These are phyloP conservation scores for Coprinopsis sp. DNA, from an alignment of 768 basidiomycete species.

Conservation along the genomic window DNA sequence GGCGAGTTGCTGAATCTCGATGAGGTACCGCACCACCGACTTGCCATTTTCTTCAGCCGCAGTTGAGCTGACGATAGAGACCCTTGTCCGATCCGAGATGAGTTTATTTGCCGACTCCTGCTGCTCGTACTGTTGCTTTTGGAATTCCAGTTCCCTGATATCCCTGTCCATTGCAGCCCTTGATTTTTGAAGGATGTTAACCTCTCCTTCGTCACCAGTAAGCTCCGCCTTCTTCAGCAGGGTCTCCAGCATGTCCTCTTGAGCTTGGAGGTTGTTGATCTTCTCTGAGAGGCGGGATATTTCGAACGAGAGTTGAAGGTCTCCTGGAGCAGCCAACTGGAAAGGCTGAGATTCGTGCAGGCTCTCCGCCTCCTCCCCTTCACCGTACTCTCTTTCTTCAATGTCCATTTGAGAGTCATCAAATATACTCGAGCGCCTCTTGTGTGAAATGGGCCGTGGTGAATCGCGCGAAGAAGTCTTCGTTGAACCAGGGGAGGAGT, in stretches of 20 bases:
- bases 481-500: constrained; percentile 6
- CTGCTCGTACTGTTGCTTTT: constrained; percentile 89
- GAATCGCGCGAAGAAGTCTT: constrained; percentile 10
- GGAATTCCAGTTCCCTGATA: constrained; percentile 79
- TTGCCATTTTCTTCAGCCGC: constrained; percentile 82
- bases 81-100: constrained; percentile 74
- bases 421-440: constrained; percentile 20
- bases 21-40: constrained; percentile 85
- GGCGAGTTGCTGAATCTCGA: constrained; percentile 89
- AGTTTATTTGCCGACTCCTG: constrained; percentile 91
- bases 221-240: constrained; percentile 94
- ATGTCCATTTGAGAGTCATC: constrained; percentile 30
- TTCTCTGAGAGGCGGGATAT: constrained; percentile 76
- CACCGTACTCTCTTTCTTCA: constrained; percentile 43
- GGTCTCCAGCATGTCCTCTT: constrained; percentile 79
- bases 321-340: constrained; percentile 81
- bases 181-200: constrained; percentile 76
- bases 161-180: constrained; percentile 80
- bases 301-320: constrained; percentile 83
- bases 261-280: constrained; percentile 70
- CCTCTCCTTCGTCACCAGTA: constrained; percentile 84
- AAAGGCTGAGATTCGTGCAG: constrained; percentile 50
- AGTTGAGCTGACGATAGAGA: constrained; percentile 82
- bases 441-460: constrained; percentile 11
- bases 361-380: constrained; percentile 36